A percentile compares a stretch with the other conserved stretches of the same genome.
Conservation (phyloP, 2,329 filamentous ascomycete species). For the Exophiala dermatitidis region DNA sequence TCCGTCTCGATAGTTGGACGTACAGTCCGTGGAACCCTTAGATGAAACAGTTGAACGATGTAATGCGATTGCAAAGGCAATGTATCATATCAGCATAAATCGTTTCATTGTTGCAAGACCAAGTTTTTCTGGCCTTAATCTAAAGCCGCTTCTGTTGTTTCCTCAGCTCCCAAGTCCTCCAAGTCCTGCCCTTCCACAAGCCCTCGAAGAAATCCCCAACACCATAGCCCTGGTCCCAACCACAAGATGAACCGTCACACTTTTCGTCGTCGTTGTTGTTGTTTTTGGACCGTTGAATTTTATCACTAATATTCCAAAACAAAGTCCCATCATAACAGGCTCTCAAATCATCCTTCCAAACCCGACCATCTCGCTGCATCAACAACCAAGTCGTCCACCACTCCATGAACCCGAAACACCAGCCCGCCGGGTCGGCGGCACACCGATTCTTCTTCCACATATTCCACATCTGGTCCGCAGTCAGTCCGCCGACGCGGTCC, state of each 20-base stretch:
- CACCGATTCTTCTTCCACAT: conserved; percentile 39
- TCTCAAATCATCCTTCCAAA: conserved; percentile 30
- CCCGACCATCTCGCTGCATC: conserved; percentile 28
- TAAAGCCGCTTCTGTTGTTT: not conserved
- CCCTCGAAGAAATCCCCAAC: conserved; percentile 18
- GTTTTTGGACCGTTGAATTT: no score
- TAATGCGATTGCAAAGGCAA: no score
- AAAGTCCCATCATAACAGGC: conserved; percentile 28
- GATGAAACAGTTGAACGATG: no score
- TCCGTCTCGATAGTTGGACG: no score
- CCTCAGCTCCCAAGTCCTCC: conserved; percentile 22
- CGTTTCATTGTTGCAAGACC: no score
- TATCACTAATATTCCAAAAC: conserved; percentile 23
- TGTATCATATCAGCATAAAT: no score
- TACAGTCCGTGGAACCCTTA: no score
- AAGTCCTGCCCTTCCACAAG: conserved; percentile 11
- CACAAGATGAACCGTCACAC: not conserved
- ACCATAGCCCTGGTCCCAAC: conserved; percentile 20
- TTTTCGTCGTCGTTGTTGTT: not conserved
- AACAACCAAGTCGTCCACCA: conserved; percentile 30
- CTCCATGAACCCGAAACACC: conserved; percentile 29
- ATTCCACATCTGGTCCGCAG: conserved; percentile 34
- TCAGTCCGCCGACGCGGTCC: conserved; percentile 35
- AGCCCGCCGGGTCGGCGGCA: conserved; percentile 41
- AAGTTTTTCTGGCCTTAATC: no score